Base-by-base conservation (phyloP, 768 basidiomycete genomes). In the Cystobasidium ongulense region DNA sequence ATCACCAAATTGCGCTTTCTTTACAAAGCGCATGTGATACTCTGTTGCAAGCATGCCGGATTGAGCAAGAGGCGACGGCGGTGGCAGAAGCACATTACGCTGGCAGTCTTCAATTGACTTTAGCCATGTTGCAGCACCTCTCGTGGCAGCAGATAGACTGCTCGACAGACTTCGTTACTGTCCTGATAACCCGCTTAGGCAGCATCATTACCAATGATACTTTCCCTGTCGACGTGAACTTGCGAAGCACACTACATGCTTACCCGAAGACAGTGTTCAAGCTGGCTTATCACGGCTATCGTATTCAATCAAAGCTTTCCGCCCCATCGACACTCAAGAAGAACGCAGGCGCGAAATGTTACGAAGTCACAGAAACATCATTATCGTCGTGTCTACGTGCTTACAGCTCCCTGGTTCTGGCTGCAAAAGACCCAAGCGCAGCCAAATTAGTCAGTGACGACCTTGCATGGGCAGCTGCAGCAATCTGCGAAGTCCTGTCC, bases 401-500 rank as follows among this genome's bases (percentile, higher is more conserved):
- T 21, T 50, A n/a, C 46, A 50, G n/a, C 18, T 8, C 46, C 3
- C 46, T 50, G 4, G 46, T 50, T 27, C 11, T 59, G 5, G 8
- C 57, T 13, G 57, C 25, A 5, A 27, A 29, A 29, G 57, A 27
- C 21, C 15, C 29, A 13, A 31, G 5, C 3, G 15, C 25, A 23
- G 57, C 5, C 57, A 27, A 13, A 4, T 80, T 21, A 7, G 39
- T 64, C 7, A 83, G 7, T 13, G 33, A 85, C 23, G 91, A 95
- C 75, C 86, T 93, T 85, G 88, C 91, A 75, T 83, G 91, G 13
- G 13, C 27, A 13, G 13, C 57, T 13, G 11, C 25, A 13, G 57
- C 90, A 86, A 38, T 64, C 5, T 7, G 85, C 86, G 10, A 82
- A 84, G 1, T 88, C 90, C 70, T 83, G 91, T 73, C 87, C 85